Conservation (phyloP, 768 basidiomycete species). For the Panaeolus papilionaceus region DNA sequence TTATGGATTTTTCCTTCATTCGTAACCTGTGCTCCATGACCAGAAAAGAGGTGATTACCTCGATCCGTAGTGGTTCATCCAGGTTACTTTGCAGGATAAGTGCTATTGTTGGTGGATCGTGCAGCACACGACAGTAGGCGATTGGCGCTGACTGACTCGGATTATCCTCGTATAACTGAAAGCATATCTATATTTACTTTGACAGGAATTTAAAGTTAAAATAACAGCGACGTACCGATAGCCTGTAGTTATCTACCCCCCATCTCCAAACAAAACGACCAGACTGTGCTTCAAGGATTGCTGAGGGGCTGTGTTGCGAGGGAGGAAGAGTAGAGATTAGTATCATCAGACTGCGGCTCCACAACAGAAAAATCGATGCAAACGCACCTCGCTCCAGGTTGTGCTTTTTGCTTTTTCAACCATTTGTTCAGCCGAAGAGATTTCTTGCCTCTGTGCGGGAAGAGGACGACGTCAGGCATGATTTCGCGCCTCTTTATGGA, state of each 20-base stretch:
- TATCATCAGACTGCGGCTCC: background rate
- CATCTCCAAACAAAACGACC: conserved; percentile 24
- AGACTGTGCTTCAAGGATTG: conserved; percentile 18
- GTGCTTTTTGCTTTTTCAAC: conserved; percentile 16
- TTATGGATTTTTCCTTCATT: conserved; percentile 23
- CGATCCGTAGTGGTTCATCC: conserved; percentile 18
- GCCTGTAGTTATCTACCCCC: conserved; percentile 17
- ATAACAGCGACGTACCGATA: conserved; percentile 18
- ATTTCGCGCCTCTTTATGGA: conserved; percentile 26
- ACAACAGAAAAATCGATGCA: background rate
- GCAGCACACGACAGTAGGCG: conserved; percentile 7
- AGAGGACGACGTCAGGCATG: conserved; percentile 22
- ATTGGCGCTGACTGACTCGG: conserved; percentile 12
- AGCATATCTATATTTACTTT: background rate
- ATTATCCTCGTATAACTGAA: conserved; percentile 16
- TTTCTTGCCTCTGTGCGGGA: conserved; percentile 18
- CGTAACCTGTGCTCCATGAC: conserved; percentile 24
- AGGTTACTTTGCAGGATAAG: conserved; percentile 17
- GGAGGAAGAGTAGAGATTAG: conserved; percentile 5
- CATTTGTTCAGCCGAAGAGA: conserved; percentile 23
- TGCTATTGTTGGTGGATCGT: conserved; percentile 13
- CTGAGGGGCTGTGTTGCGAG: conserved; percentile 14
- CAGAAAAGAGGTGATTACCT: conserved; percentile 25
- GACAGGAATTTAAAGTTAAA: background rate
- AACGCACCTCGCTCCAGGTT: background rate